Base-by-base conservation (phyloP, 345 rosid species). In the Microthlaspi erraticum region DNA sequence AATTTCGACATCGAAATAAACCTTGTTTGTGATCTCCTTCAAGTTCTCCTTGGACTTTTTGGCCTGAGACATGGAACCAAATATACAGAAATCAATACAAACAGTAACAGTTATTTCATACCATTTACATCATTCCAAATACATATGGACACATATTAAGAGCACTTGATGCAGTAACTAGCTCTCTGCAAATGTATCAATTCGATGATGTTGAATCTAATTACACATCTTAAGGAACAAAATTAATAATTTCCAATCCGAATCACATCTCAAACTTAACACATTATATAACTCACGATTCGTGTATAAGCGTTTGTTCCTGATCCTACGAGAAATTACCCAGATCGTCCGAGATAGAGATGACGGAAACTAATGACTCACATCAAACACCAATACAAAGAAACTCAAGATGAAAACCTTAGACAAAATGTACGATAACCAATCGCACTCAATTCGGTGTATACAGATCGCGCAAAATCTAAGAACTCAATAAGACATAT, bases 1-100 rank as follows among this genome's bases (percentile, higher is more conserved):
- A 57, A 90, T 86, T 81, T 92, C 98, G 9, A 92, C 88, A 71
- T 95, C 99, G 11, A 95, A 95, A 78, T 68, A 95, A 46, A 95
- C 99, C 79, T 95, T 88, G 79, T 87, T 84, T 3, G 99, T 95
- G 59, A 88, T 81, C 79, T 89, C 92, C 79, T 90, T 88, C 62
- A 82, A 81, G 48, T 88, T 83, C 31, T 78, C 86, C 73, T 87
- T 77, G 0, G 75, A 70, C 31, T 70, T 76, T 32, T 76, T 76
- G 17, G 98, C 99, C 99, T 95, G 83, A 43, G 60, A 70, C 71
- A 72, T 11, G 9, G 5, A 45, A 76, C 23, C 64, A 60, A 37
- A 9, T 32, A 56, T 62, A 26, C 48, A 26, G 12, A 57, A 7
- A 66, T 76, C 55, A 44, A 44, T 32, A 13, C 10, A 61, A 42